Conservation (phyloP, 116 monocot genomes). For the Papilionanthe hybrid region DNA sequence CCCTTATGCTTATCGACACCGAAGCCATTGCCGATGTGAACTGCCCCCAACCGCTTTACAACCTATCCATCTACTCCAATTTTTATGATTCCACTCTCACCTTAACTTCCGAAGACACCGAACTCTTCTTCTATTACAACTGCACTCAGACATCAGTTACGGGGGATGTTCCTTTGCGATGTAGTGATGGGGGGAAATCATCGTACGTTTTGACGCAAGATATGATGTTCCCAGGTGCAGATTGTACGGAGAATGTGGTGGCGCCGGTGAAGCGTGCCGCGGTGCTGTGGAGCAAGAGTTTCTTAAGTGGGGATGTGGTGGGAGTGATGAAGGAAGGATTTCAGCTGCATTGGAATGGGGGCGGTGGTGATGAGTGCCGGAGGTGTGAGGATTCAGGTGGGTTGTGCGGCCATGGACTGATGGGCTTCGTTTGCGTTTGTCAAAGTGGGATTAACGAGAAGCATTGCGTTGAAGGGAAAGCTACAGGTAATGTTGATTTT, state of each 20-base stretch:
- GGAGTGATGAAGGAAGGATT: neutral
- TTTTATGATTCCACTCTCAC: neutral
- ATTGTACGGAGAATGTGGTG: neutral
- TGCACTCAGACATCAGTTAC: neutral
- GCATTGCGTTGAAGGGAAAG: neutral
- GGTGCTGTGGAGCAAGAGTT: neutral
- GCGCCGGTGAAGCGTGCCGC: neutral
- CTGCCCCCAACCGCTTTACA: neutral
- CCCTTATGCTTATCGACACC: neutral
- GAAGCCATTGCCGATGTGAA: neutral
- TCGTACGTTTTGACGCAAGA: neutral
- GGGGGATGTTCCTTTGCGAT: neutral
- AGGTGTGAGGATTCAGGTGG: neutral
- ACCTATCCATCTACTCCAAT: neutral
- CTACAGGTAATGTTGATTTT: neutral
- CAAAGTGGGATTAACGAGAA: neutral
- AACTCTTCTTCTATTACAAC: slow-evolving; percentile 1
- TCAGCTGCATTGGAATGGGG: neutral
- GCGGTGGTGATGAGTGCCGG: neutral
- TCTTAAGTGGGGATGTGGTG: neutral
- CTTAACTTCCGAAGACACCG: neutral
- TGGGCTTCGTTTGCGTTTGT: neutral
- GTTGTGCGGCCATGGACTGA: neutral
- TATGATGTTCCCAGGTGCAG: neutral
- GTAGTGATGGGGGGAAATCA: neutral